Evolutionary conservation across 2,329 filamentous ascomycete genomes (phyloP).

Genomic region (Macrophomina tecta): DNA sequence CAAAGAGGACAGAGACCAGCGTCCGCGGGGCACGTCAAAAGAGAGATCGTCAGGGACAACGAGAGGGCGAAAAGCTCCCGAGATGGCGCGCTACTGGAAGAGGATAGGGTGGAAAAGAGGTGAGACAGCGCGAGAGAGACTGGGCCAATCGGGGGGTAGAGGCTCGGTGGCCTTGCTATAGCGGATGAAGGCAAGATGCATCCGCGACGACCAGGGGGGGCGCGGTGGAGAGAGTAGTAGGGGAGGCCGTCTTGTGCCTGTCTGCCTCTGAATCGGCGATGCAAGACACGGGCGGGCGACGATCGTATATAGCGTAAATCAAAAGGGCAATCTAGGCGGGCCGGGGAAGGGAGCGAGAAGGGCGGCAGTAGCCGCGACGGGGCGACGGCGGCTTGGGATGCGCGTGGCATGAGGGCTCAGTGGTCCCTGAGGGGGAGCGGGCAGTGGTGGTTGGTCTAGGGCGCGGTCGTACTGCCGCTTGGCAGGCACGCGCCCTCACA

Average conservation of each 20-base stretch:
- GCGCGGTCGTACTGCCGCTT: background rate
- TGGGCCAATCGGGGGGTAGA: background rate
- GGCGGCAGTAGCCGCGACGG: slow-evolving; percentile 10
- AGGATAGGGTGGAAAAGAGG: background rate
- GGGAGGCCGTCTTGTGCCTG: background rate
- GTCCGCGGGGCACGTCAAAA: no score
- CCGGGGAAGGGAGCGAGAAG: background rate
- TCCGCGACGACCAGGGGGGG: no score
- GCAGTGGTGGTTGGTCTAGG: background rate
- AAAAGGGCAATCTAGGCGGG: background rate
- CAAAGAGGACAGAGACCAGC: background rate
- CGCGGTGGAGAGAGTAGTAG: background rate
- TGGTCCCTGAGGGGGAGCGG: background rate
- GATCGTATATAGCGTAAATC: background rate
- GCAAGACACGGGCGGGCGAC: slow-evolving; percentile 1
- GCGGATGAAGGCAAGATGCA: background rate
- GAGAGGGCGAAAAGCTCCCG: background rate
- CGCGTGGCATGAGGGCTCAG: no score
- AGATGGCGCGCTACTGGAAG: background rate
- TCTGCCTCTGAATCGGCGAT: background rate
- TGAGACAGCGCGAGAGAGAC: background rate
- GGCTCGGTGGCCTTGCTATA: background rate
- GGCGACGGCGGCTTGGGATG: background rate
- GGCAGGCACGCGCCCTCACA: background rate
- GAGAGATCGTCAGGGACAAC: slow-evolving; percentile 6